Evolutionary conservation across 257 asterid species (phyloP).

Genomic region (Ligustrum vulgare): DNA sequence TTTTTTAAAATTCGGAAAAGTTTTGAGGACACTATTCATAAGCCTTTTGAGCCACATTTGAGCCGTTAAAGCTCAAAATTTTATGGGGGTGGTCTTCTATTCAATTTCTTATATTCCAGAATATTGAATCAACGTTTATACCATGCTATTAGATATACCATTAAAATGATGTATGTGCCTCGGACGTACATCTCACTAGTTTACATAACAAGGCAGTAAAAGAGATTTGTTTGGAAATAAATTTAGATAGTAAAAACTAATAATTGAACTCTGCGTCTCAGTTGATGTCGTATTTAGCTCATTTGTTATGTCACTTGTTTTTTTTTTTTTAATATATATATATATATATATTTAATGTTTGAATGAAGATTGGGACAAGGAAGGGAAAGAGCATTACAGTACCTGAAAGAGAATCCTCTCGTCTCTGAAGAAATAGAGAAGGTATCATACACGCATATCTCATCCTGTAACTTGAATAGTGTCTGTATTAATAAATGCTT

Average conservation of each 20-base stretch:
- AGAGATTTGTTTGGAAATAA: neutral
- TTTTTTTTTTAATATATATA: neutral
- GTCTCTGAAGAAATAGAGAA: constrained; percentile 85
- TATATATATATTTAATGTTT: constrained; percentile 13
- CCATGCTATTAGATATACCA: no score
- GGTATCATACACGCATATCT: constrained; percentile 38
- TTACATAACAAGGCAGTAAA: neutral
- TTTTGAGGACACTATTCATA: no score
- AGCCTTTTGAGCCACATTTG: no score
- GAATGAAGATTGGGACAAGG: constrained; percentile 89
- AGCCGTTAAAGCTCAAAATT: no score
- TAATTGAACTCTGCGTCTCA: neutral
- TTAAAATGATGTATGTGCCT: no score
- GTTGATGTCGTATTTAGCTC: neutral
- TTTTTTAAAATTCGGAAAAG: no score
- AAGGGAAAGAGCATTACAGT: constrained; percentile 87
- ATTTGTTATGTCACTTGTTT: neutral
- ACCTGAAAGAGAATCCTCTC: constrained; percentile 70
- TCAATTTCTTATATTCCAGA: no score
- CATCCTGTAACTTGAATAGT: constrained; percentile 6
- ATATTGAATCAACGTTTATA: no score
- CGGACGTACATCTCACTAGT: no score
- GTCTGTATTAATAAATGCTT: neutral
- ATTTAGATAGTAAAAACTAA: neutral
- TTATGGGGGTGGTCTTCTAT: no score